Conservation (phyloP, 1,284 basidiomycete species). For the Ganoderma sp. region DNA sequence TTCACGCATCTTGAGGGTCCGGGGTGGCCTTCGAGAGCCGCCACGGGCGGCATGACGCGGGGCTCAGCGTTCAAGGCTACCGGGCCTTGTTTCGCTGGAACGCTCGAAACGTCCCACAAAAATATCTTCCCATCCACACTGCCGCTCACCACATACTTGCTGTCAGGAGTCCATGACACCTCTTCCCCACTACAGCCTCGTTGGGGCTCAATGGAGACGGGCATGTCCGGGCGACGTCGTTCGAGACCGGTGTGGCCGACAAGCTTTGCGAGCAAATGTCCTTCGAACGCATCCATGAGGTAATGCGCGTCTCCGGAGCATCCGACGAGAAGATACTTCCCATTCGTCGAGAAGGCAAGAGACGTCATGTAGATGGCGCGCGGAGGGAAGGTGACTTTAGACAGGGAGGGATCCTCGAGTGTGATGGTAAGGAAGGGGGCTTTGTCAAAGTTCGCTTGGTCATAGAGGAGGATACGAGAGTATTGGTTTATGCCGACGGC, state of each 20-base stretch:
- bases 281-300: slow-evolving; percentile 87
- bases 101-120: slow-evolving; percentile 79
- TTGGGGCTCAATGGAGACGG: slow-evolving; percentile 67
- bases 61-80: slow-evolving; percentile 61
- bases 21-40: slow-evolving; percentile 75
- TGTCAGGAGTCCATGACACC: slow-evolving; percentile 91
- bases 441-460: slow-evolving; percentile 88
- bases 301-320: slow-evolving; percentile 95
- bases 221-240: slow-evolving; percentile 59
- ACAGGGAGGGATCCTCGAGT: slow-evolving; percentile 81
- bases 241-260: slow-evolving; percentile 85
- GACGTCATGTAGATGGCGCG: slow-evolving; percentile 93
- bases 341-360: slow-evolving; percentile 88
- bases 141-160: slow-evolving; percentile 83
- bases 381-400: slow-evolving; percentile 78
- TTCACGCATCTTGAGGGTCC: slow-evolving; percentile 84
- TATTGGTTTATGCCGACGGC: slow-evolving; percentile 91
- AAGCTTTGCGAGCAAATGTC: slow-evolving; percentile 80
- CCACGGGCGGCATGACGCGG: slow-evolving; percentile 59
- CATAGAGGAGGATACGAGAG: slow-evolving; percentile 87
- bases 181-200: slow-evolving; percentile 89
- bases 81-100: slow-evolving; percentile 56
- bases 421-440: slow-evolving; percentile 86
- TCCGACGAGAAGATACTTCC: slow-evolving; percentile 89
- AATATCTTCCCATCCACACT: slow-evolving; percentile 82